phyloP scores from a whole-genome alignment of 352 stramenopile species.

The Pythium periplocum region DNA sequence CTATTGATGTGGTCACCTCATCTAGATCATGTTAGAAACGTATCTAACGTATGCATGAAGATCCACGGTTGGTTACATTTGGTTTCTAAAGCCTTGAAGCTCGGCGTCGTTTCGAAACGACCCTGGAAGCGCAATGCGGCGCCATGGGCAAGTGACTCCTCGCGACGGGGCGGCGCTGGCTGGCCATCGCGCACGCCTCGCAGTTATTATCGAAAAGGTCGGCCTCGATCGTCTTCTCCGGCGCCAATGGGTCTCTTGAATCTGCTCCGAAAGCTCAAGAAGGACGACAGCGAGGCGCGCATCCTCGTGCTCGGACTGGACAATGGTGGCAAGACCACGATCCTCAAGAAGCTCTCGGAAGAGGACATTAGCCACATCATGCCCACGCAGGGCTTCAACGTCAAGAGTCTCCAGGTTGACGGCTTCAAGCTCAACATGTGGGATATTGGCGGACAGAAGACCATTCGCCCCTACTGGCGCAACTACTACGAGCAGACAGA shows the following conservation, averaged over 20 bases:
- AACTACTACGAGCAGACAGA: constrained; percentile 99
- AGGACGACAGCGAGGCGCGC: constrained; percentile 90
- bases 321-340: constrained; percentile 96
- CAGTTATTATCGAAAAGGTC: constrained; percentile 41
- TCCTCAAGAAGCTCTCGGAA: constrained; percentile 95
- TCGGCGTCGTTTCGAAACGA: constrained; percentile 11
- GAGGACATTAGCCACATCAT: constrained; percentile 94
- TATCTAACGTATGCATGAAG: too few relatives aligned
- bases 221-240: constrained; percentile 2
- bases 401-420: constrained; percentile 94
- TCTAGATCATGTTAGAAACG: too few relatives aligned
- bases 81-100: too few relatives aligned
- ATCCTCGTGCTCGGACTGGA: constrained; percentile 95
- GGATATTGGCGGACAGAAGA: constrained; percentile 99
- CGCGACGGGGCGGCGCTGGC: too few relatives aligned
- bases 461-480: constrained; percentile 98
- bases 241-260: constrained; percentile 87
- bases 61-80: too few relatives aligned
- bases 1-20: too few relatives aligned
- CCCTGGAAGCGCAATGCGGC: background rate
- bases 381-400: constrained; percentile 95
- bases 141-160: background rate
- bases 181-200: too few relatives aligned
- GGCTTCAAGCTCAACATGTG: constrained; percentile 98
- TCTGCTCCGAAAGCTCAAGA: constrained; percentile 95